These are phyloP conservation scores for Actinidia chinensis DNA, from an alignment of 179 eudicot species.

Conservation along the genomic window DNA sequence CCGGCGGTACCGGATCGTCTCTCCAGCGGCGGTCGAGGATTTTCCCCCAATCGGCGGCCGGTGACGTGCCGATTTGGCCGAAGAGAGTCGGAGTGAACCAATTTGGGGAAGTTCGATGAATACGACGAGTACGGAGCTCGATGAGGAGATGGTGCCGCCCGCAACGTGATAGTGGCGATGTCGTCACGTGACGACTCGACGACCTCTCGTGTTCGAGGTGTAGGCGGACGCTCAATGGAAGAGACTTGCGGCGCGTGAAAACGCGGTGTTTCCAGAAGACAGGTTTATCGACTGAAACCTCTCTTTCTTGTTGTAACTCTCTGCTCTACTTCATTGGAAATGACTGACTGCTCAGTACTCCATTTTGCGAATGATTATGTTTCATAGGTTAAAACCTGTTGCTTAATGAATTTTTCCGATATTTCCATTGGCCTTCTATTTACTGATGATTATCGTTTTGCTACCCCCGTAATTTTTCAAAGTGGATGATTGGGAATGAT, in stretches of 20 bases:
- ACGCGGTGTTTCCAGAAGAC: conserved; percentile 41
- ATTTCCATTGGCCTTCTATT: too few species aligned
- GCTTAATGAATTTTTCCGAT: too few species aligned
- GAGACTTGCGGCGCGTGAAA: conserved; percentile 60
- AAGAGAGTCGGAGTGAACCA: conserved; percentile 4
- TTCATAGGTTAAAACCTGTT: neutral
- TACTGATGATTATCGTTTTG: too few species aligned
- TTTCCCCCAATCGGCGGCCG: conserved; percentile 57
- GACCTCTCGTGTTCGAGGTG: conserved; percentile 71
- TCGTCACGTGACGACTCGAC: conserved; percentile 47
- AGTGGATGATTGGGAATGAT: neutral
- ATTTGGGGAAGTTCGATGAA: conserved; percentile 27
- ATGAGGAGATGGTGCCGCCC: conserved; percentile 64
- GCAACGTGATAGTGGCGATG: conserved; percentile 67
- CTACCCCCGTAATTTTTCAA: too few species aligned
- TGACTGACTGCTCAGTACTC: neutral
- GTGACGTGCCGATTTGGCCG: conserved; percentile 55
- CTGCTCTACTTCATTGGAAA: neutral
- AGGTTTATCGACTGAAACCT: conserved; percentile 25
- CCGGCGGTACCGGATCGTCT: conserved; percentile 8
- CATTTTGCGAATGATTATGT: neutral
- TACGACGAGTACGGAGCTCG: conserved; percentile 34
- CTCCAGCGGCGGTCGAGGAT: conserved; percentile 11
- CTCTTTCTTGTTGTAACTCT: neutral
- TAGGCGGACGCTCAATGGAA: conserved; percentile 63